Evolutionary conservation across 306 rosid species (phyloP).

Genomic region (Medicago arabica): DNA sequence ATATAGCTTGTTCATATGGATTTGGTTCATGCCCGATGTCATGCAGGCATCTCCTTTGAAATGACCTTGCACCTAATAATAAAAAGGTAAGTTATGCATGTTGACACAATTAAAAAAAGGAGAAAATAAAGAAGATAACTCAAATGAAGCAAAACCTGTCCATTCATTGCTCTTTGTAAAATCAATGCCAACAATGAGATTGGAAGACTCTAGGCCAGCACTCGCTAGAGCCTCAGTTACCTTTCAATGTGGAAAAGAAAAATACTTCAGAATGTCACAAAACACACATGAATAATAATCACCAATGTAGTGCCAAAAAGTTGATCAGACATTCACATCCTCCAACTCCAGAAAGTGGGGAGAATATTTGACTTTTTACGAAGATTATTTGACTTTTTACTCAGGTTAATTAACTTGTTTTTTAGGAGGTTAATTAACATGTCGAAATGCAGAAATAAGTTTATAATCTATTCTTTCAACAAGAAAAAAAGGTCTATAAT

Average conservation of each 20-base stretch:
- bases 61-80: constrained; percentile 78
- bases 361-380: too few species aligned
- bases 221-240: constrained; percentile 82
- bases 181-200: constrained; percentile 95
- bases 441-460: too few species aligned
- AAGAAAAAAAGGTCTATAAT: too few species aligned
- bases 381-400: too few species aligned
- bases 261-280: constrained; percentile 30
- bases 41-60: constrained; percentile 89
- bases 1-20: constrained; percentile 95
- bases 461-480: too few species aligned
- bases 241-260: constrained; percentile 49
- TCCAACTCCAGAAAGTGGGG: constrained; percentile 5
- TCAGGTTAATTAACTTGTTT: too few species aligned
- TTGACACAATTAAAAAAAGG: constrained; percentile 30
- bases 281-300: constrained; percentile 4
- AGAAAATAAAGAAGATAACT: constrained; percentile 24
- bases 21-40: constrained; percentile 79
- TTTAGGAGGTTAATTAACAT: too few species aligned
- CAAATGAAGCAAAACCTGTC: constrained; percentile 76
- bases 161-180: constrained; percentile 99
- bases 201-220: constrained; percentile 94
- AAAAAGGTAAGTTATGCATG: constrained; percentile 38
- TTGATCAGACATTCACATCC: constrained; percentile 18
- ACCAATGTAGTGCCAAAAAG: constrained; percentile 11